Conservation (phyloP, 2,329 filamentous ascomycete genomes). For the Blastomyces parvus region DNA sequence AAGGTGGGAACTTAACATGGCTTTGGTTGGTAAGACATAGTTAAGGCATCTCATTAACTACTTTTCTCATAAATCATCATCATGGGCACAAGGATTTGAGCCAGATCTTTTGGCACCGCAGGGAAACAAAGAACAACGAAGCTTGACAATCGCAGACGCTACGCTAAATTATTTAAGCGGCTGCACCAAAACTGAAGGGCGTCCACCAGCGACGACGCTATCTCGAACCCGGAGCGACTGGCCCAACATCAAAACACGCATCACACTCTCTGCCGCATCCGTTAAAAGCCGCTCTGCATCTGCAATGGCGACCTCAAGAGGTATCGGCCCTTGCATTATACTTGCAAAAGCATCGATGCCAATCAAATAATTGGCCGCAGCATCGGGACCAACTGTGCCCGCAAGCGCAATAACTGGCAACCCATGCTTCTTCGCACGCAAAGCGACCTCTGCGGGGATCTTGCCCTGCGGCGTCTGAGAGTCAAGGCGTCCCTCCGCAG, state of each 20-base stretch:
- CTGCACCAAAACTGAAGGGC: neutral
- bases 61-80: neutral
- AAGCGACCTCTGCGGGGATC: slow-evolving; percentile 45
- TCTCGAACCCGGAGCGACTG: slow-evolving; percentile 5
- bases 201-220: neutral
- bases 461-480: slow-evolving; percentile 45
- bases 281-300: slow-evolving; percentile 21
- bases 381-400: slow-evolving; percentile 34
- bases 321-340: slow-evolving; percentile 23
- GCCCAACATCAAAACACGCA: slow-evolving; percentile 24
- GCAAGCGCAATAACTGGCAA: slow-evolving; percentile 41
- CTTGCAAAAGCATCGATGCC: slow-evolving; percentile 29
- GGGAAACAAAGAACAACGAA: neutral
- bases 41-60: neutral
- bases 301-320: slow-evolving; percentile 23
- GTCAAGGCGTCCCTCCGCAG: slow-evolving; percentile 46
- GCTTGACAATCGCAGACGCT: neutral
- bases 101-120: neutral
- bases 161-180: neutral
- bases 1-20: neutral
- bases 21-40: neutral
- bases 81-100: neutral
- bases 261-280: slow-evolving; percentile 24
- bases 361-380: slow-evolving; percentile 25
- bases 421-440: slow-evolving; percentile 38